A percentile compares a stretch with the other conserved stretches of the same genome.
phyloP scores from a whole-genome alignment of 2,329 filamentous ascomycete genomes.

The Epichloe scottii region DNA sequence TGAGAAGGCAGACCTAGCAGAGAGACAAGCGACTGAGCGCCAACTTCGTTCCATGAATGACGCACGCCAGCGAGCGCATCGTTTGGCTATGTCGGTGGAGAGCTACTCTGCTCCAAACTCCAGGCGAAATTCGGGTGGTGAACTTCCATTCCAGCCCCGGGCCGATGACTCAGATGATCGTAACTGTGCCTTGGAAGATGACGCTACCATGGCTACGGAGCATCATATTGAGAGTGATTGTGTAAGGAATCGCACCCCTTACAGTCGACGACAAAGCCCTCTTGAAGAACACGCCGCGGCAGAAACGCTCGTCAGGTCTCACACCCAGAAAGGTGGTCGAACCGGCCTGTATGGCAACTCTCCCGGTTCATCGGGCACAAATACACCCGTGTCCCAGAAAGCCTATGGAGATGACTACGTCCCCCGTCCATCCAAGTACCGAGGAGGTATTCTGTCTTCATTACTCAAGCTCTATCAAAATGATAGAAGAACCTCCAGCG shows the following conservation, averaged over 20 bases:
- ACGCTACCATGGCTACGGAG: constrained; percentile 7
- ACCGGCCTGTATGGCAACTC: constrained; percentile 20
- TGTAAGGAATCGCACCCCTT: constrained; percentile 14
- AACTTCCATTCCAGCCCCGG: constrained; percentile 20
- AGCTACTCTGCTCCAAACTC: constrained; percentile 25
- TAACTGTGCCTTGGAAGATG: constrained; percentile 8
- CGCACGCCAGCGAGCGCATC: constrained; percentile 26
- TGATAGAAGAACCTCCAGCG: constrained; percentile 21
- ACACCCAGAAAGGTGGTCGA: constrained; percentile 17
- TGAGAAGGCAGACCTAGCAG: constrained; percentile 27
- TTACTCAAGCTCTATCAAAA: constrained; percentile 58
- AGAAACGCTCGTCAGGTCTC: constrained; percentile 23
- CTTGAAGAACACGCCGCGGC: constrained; percentile 15
- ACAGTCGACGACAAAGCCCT: constrained; percentile 12
- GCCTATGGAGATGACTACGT: constrained; percentile 46
- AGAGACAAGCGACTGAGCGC: constrained; percentile 23
- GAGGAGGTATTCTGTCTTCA: constrained; percentile 60
- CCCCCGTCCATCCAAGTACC: constrained; percentile 53
- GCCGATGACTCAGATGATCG: constrained; percentile 19
- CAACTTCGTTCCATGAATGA: constrained; percentile 28
- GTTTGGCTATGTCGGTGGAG: constrained; percentile 26
- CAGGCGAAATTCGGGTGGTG: constrained; percentile 23
- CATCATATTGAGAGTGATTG: constrained; percentile 4
- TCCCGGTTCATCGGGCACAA: constrained; percentile 21
- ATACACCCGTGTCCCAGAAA: constrained; percentile 29